Evolutionary conservation across 192 early-diverging fungal genomes (phyloP), one percentile per base, ranked within the genome.

Genomic region (Coemansia umbellata): DNA sequence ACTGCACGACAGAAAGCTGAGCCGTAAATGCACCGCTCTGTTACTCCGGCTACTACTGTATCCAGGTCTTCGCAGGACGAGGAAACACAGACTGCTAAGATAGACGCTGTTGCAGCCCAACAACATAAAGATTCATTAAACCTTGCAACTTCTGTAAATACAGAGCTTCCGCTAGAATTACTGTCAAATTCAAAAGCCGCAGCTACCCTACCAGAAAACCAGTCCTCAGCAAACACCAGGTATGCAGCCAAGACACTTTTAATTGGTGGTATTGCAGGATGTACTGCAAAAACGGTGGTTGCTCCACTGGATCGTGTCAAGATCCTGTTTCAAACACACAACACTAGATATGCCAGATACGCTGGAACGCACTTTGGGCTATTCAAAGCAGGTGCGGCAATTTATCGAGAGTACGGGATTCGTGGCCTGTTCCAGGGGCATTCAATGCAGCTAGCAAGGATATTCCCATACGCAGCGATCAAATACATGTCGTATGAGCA

Each of bases 401-500:
- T 98, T 28, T 79, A 89, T 28, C 59, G 64, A 44, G 62, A 74
- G 11, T 79, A 82, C 64, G 96, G 96, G 0, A 26, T 87, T 3
- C 69, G 69, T 3, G 94, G 92, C 5, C 78, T 99, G 18, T 95
- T 94, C 52, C 92, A 94, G 75, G 96, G 96, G 31, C 93, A 99
- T 62, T 91, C 86, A 17, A 94, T 91, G 32, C 94, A 94, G 26
- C 73, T 99, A 4, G 75, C 94, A 1, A 78, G 96, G 23, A 95
- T 99, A 53, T 97, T 97, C 66, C 96, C 96, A 4, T 99, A 97
- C 60, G 91, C 92, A 0, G 91, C 93, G 8, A 89, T 99, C 66
- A 97, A 97, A 66, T 99, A 95, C 60, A 93, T 95, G 82, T 85
- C 86, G 7, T 95, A 91, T 66, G 96, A 99, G 78, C 94, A 99